Evolutionary conservation across 2,329 filamentous ascomycete genomes (phyloP).

Genomic region (Xylaria multiplex): DNA sequence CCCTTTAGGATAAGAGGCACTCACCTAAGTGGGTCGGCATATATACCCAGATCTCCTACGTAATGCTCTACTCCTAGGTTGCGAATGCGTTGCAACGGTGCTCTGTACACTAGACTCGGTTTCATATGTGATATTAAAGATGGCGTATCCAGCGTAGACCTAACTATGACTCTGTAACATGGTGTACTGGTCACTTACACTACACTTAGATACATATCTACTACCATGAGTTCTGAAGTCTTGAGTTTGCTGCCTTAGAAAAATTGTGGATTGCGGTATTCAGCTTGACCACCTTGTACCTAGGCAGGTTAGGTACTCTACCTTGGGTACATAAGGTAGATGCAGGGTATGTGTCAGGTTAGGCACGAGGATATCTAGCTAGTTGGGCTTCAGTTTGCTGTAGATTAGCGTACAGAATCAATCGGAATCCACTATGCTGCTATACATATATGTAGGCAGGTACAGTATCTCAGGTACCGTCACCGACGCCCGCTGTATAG

Average conservation of each 20-base stretch:
- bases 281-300: conserved; percentile 3
- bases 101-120: background rate
- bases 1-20: background rate
- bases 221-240: background rate
- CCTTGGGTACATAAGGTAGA: background rate
- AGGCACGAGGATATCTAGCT: conserved; percentile 4
- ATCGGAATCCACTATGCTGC: background rate
- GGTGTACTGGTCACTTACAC: background rate
- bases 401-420: background rate
- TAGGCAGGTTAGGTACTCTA: background rate
- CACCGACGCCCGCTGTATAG: too few species aligned
- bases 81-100: background rate
- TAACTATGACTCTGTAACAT: background rate
- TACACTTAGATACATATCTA: background rate
- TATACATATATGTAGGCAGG: too few species aligned
- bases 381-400: conserved; percentile 20
- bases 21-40: background rate
- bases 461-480: too few species aligned
- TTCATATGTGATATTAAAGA: background rate
- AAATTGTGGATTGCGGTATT: background rate
- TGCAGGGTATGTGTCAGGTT: background rate
- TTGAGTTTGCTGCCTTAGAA: background rate
- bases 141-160: too few species aligned
- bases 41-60: background rate
- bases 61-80: too few species aligned